Conservation (phyloP, 2,329 filamentous ascomycete genomes). For the Beauveria sp. region DNA sequence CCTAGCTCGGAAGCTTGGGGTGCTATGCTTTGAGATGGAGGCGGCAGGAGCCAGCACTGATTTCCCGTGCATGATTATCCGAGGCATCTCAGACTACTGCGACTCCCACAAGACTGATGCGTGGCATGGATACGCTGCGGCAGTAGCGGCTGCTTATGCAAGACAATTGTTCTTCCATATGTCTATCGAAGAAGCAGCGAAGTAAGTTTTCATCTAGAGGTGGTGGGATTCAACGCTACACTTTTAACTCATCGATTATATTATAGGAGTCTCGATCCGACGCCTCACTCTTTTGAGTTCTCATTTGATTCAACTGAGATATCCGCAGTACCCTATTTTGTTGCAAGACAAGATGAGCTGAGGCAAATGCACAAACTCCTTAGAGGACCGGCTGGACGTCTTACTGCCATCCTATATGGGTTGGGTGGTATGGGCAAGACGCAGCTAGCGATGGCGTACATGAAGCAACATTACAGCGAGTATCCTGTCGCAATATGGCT, state of each 20-base stretch:
- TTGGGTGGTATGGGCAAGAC: too few species aligned
- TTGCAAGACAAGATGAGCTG: not conserved
- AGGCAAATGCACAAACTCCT: not conserved
- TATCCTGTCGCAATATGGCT: too few species aligned
- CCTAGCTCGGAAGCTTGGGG: constrained; percentile 7
- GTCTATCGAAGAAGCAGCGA: constrained; percentile 2
- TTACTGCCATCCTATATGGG: too few species aligned
- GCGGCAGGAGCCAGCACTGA: constrained; percentile 13
- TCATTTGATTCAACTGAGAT: not conserved
- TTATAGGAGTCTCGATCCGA: not conserved
- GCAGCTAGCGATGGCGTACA: too few species aligned
- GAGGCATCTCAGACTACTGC: constrained; percentile 16
- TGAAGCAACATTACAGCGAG: too few species aligned
- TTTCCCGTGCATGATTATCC: constrained; percentile 14
- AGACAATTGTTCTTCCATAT: constrained; percentile 14
- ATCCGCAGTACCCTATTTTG: not conserved
- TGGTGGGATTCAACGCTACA: not conserved
- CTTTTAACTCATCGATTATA: not conserved
- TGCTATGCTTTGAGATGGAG: constrained; percentile 17
- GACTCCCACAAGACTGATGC: constrained; percentile 14
- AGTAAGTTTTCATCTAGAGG: not conserved
- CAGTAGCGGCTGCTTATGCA: constrained; percentile 12
- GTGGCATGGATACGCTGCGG: constrained; percentile 12
- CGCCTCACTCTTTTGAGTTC: not conserved
- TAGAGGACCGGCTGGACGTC: constrained; percentile 18